Evolutionary conservation across 2,329 filamentous ascomycete species (phyloP), one percentile per base, ranked within the genome.

Genomic region (Pseudocercospora musae): DNA sequence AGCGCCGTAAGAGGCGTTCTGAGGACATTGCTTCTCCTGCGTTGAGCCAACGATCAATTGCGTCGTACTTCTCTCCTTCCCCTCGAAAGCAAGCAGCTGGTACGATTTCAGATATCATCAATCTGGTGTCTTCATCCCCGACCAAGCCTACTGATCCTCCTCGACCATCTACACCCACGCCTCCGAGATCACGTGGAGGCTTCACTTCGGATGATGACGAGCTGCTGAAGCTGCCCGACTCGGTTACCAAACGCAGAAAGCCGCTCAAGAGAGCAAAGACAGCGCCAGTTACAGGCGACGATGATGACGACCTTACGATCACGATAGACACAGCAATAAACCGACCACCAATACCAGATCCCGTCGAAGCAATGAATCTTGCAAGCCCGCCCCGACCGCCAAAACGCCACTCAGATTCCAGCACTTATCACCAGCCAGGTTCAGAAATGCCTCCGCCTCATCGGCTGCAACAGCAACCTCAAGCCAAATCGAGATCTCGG

Each of bases 41-140:
- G 15, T 11, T 58, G 21, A 70, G 70, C 58, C 66, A 70, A 57
- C 52, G 66, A 23, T 69, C 69, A 1, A 74, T 73, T 29, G 66
- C 59, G 4, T 62, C 60, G 2, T 73, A 67, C 55, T 69, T 66
- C 37, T 70, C 72, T 3, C 73, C 73, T 2, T 69, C 69, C 3
- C 70, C 71, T 1, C 66, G 59, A 27, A 71, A 69, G 42, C 58
- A 59, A 29, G 46, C 40, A 5, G 61, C 48, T 15, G 29, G 25
- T 23, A 27, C 44, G 27, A 37, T 20, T 21, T 25, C 29, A 42
- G 70, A 69, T 11, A 60, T 74, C 21, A 68, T 76, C 37, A 66
- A 70, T 44, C 66, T 75, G 3, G 58, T 74, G 20, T 75, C 74
- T 8, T 70, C 70, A 3, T 70, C 72, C n/a, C 68, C 68, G n/a